Conservation (phyloP, 768 basidiomycete species). For the Hortiboletus flavorubellus region DNA sequence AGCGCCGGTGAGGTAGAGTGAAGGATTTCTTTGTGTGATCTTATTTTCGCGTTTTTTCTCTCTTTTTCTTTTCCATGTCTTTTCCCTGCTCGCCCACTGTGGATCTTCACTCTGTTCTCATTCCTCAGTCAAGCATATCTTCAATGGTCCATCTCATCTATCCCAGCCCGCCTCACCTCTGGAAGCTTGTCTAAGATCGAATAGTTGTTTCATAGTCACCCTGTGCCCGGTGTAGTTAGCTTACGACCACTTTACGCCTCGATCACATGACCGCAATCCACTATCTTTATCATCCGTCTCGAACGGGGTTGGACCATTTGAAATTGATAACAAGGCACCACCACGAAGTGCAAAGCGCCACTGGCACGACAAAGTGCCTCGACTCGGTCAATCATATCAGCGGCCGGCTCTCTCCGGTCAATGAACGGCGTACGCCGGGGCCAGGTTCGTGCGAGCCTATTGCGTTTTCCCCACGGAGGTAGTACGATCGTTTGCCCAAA, state of each 20-base stretch:
- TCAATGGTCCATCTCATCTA: constrained; percentile 1
- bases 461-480: constrained; percentile 11
- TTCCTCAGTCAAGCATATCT: constrained; percentile 13
- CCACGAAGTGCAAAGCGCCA: too few relatives aligned
- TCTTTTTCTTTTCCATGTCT: constrained; percentile 1
- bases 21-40: constrained; percentile 5
- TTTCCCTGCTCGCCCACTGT: constrained; percentile 1
- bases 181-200: constrained; percentile 3
- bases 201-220: constrained; percentile 22
- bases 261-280: constrained; percentile 18
- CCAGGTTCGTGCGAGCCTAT: background rate
- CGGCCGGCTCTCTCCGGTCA: background rate
- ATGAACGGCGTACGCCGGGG: background rate
- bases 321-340: constrained; percentile 23
- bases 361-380: constrained; percentile 4
- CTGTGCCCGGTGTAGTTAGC: constrained; percentile 17
- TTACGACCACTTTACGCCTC: constrained; percentile 21
- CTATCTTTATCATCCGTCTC: background rate
- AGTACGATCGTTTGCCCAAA: constrained; percentile 17
- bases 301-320: constrained; percentile 19
- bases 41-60: constrained; percentile 6
- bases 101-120: constrained; percentile 15
- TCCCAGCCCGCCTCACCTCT: background rate
- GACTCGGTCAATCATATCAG: background rate
- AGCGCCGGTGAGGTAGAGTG: constrained; percentile 1